phyloP scores from a whole-genome alignment of 371 early-diverging fungal species.

The Blastocladiella emersonii region DNA sequence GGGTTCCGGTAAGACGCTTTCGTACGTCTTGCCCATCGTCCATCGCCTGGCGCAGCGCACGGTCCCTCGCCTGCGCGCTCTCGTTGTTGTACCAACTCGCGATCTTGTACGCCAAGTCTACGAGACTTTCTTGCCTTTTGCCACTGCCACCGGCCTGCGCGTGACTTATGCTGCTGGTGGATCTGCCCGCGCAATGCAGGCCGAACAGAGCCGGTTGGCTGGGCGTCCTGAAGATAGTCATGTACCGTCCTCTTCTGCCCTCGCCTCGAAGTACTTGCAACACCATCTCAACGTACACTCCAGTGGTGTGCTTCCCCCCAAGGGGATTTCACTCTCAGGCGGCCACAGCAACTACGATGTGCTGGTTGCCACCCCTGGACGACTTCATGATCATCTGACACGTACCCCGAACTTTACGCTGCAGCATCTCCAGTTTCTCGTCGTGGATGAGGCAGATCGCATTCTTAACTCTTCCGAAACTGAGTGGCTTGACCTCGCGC shows the following conservation, averaged over 20 bases:
- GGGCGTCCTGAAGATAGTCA: too few relatives aligned
- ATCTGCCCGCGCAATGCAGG: constrained; percentile 35
- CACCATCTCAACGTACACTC: too few relatives aligned
- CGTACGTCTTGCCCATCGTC: constrained; percentile 83
- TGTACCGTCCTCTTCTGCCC: too few relatives aligned
- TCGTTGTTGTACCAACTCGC: constrained; percentile 95
- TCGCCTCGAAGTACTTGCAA: not conserved
- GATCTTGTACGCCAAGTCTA: constrained; percentile 87
- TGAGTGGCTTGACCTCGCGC: constrained; percentile 79
- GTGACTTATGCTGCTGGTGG: not conserved
- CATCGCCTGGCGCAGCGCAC: constrained; percentile 50
- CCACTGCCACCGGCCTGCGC: constrained; percentile 17
- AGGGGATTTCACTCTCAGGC: constrained; percentile 21
- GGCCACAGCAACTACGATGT: too few relatives aligned
- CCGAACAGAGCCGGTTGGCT: constrained; percentile 26
- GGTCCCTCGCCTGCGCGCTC: constrained; percentile 60
- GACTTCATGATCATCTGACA: constrained; percentile 77
- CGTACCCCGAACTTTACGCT: constrained; percentile 77
- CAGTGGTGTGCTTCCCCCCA: too few relatives aligned
- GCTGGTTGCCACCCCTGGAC: constrained; percentile 89
- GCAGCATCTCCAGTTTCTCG: constrained; percentile 70
- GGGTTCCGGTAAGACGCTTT: constrained; percentile 96
- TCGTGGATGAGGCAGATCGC: constrained; percentile 95
- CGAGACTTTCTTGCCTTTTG: constrained; percentile 4
- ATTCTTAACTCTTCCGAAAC: constrained; percentile 76